A percentile compares a stretch with the other conserved stretches of the same genome.
Conservation (phyloP, 495 filamentous ascomycete genomes). For the Aspergillus funiculosus region DNA sequence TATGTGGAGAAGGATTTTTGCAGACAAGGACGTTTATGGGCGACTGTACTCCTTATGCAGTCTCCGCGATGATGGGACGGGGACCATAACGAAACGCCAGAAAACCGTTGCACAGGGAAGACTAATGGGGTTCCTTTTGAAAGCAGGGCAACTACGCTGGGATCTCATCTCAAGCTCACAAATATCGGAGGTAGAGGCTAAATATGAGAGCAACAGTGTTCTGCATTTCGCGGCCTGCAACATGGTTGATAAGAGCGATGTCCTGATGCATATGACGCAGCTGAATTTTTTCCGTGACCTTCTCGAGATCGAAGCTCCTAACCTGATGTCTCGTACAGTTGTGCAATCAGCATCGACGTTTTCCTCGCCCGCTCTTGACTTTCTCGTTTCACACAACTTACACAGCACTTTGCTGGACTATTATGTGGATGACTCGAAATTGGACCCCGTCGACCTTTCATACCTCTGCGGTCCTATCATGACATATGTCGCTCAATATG, state of each 20-base stretch:
- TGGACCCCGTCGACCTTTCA: slow-evolving; percentile 46
- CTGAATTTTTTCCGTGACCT: slow-evolving; percentile 71
- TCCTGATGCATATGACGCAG: slow-evolving; percentile 73
- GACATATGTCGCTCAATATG: slow-evolving; percentile 54
- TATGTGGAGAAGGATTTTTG: slow-evolving; percentile 68
- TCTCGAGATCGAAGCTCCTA: slow-evolving; percentile 43
- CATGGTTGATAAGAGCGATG: slow-evolving; percentile 71
- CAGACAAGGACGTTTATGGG: slow-evolving; percentile 59
- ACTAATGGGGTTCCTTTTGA: slow-evolving; percentile 62
- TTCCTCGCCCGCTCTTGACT: slow-evolving; percentile 51
- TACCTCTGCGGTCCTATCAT: slow-evolving; percentile 51
- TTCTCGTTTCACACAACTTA: slow-evolving; percentile 46
- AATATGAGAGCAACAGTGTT: slow-evolving; percentile 52
- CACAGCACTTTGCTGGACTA: slow-evolving; percentile 47
- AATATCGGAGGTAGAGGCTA: slow-evolving; percentile 53
- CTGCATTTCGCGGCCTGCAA: slow-evolving; percentile 66
- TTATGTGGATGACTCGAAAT: slow-evolving; percentile 47
- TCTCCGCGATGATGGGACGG: slow-evolving; percentile 34
- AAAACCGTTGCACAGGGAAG: slow-evolving; percentile 74
- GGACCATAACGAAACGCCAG: slow-evolving; percentile 51
- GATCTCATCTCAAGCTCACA: slow-evolving; percentile 52
- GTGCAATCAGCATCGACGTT: slow-evolving; percentile 37
- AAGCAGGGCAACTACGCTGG: slow-evolving; percentile 61
- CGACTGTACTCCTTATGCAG: slow-evolving; percentile 59
- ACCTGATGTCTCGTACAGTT: slow-evolving; percentile 28